Base-by-base conservation (phyloP, 495 filamentous ascomycete species). In the Trichoderma gamsii region DNA sequence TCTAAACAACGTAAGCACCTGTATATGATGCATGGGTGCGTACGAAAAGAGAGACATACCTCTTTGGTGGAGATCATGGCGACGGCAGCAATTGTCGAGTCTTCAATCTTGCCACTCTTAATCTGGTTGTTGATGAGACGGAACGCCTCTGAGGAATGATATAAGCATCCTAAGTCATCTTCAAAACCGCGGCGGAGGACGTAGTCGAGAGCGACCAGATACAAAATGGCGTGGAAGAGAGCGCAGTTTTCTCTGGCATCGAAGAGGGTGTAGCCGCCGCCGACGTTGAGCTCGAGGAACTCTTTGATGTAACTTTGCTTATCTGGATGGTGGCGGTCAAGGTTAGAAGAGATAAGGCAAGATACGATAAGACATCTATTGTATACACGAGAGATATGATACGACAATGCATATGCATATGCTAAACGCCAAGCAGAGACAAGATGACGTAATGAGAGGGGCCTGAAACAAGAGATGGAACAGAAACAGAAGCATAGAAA, bases 211-310 rank as follows among this genome's bases (percentile, higher is more conserved):
- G 25, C 56, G 9, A 61, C 56, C 5, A 61, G 23, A 32, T 61
- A 61, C 27, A 61, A 61, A 25, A 61, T 61, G 25, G 56, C 27
- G 16, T 61, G 56, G 27, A 61, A 61, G 12, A 61, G 56, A 4
- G 56, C 56, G 4, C 25, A 25, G 56, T 61, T 13, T 32, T 61
- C 25, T 16, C 27, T 18, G 25, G 56, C 56, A 29, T 61, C 56
- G 1, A 61, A 61, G 0, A 61, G 25, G 27, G 16, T 29, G 13
- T 61, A 61, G 56, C 56, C 23, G 3, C 56, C 56, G 11, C 56
- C 56, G 2, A 61, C 25, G 56, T 61, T 61, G 27, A 61, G 56
- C 27, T 61, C 56, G 13, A 61, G 56, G 29, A 61, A 61, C 4
- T 61, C 25, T 18, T 61, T 61, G 56, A 25, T 16, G 25, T 61